Percentiles rank a stretch among this genome's conserved stretches.
phyloP scores from a whole-genome alignment of 768 basidiomycete species.

The Phylloporus rhodoxanthus region DNA sequence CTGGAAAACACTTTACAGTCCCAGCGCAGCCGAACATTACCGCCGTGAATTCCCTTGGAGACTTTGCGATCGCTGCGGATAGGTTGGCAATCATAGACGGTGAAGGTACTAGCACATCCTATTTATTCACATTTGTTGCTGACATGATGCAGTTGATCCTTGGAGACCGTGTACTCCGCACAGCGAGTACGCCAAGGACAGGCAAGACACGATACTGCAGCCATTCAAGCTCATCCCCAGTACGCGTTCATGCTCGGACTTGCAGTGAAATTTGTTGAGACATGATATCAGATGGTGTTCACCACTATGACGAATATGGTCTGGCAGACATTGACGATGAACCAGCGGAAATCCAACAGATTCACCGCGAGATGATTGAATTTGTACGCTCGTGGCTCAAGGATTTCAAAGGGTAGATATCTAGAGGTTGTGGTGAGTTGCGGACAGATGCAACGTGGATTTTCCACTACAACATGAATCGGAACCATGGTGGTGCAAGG shows the following conservation, averaged over 20 bases:
- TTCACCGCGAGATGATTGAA: conserved; percentile 73
- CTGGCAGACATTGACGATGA: conserved; percentile 54
- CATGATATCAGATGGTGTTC: conserved; percentile 51
- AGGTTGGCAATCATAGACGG: conserved; percentile 85
- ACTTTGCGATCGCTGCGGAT: conserved; percentile 75
- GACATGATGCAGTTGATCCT: conserved; percentile 61
- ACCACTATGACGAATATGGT: conserved; percentile 72
- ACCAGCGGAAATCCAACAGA: conserved; percentile 69
- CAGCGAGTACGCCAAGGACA: conserved; percentile 60
- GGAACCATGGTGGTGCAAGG: too few species aligned
- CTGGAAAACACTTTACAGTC: conserved; percentile 69
- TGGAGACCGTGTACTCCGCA: conserved; percentile 88
- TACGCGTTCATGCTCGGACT: conserved; percentile 32
- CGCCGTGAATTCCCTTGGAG: conserved; percentile 78
- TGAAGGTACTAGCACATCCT: conserved; percentile 43
- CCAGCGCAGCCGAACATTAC: conserved; percentile 74
- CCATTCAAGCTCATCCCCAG: conserved; percentile 88
- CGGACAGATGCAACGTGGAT: too few species aligned
- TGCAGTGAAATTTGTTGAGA: neutral
- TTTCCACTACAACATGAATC: too few species aligned
- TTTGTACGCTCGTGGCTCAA: conserved; percentile 77
- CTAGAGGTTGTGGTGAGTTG: neutral
- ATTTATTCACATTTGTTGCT: neutral
- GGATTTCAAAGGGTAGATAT: conserved; percentile 30
- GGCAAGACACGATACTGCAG: conserved; percentile 63